Evolutionary conservation across 2,329 filamentous ascomycete species (phyloP), one percentile per base, ranked within the genome.

Genomic region (Ophiocordyceps australis): DNA sequence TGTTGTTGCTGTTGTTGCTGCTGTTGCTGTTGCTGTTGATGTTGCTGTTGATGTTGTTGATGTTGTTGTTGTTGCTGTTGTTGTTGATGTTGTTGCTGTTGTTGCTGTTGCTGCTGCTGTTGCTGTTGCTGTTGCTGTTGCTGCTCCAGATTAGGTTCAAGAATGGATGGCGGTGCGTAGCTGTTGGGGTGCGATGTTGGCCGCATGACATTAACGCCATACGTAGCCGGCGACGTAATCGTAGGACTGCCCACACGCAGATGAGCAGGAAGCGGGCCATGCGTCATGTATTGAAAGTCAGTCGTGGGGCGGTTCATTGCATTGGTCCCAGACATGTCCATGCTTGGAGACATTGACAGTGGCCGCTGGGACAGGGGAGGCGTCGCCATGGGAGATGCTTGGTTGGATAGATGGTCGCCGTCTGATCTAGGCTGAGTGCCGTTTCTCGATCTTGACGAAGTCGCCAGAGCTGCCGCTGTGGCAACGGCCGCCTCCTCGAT

Each of bases 401-500:
- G 73, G 45, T 69, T 72, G 2, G 77, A 82, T 39, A 70, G 66
- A 29, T 72, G 68, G 30, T 77, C 74, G 22, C 70, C 74, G 30
- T 82, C 77, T 2, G 76, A 81, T 22, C 70, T 69, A 33, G 65
- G 50, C 32, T 68, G 49, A 26, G 41, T 41, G 16, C 50, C 46
- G 22, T 48, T 50, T 32, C 50, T 56, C 11, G 39, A 41, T 27
- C 52, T 55, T 21, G 55, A 50, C 13, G 57, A 57, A n/a, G n/a
- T n/a, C 2, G 83, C 80, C 36, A 94, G 60, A 26, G 80, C 85
- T 22, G 83, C 83, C 18, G 81, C 83, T 1, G 83, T 93, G 5
- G 83, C 81, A 4, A 74, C 80, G 3, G 83, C 83, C 7, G 86
- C 82, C 49, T 95, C 86, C 48, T 94, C 86, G 11, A 94, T 79